These are phyloP conservation scores for Mangifera indica DNA, from an alignment of 345 rosid genomes.

Conservation along the genomic window DNA sequence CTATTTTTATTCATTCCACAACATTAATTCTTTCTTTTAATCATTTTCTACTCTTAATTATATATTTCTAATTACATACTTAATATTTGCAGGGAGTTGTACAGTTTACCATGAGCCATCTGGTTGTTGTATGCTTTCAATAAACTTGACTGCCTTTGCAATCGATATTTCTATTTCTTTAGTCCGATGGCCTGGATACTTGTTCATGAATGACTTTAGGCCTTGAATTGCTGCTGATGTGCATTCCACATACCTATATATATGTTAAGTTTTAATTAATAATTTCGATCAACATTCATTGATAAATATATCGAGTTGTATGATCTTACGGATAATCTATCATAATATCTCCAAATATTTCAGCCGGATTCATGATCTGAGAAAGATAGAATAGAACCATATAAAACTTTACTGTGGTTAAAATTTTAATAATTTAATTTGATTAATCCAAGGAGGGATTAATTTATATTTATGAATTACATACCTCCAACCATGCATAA, in stretches of 20 bases:
- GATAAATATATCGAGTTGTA: too few species aligned
- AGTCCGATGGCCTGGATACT: slow-evolving; percentile 33
- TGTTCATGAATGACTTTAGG: slow-evolving; percentile 35
- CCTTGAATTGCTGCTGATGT: slow-evolving; percentile 74
- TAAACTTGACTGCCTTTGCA: slow-evolving; percentile 44
- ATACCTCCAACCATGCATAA: slow-evolving; percentile 63
- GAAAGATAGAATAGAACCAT: neutral
- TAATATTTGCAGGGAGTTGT: too few species aligned
- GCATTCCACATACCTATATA: slow-evolving; percentile 69
- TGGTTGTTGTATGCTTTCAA: slow-evolving; percentile 44
- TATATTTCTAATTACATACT: too few species aligned
- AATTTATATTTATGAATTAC: neutral
- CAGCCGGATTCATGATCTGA: slow-evolving; percentile 71
- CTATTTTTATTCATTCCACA: slow-evolving; percentile 17
- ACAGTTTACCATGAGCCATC: slow-evolving; percentile 30
- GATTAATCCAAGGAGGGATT: neutral
- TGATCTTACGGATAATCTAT: slow-evolving; percentile 66
- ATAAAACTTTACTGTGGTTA: too few species aligned
- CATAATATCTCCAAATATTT: slow-evolving; percentile 60
- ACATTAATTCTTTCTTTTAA: too few species aligned
- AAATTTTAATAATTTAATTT: neutral
- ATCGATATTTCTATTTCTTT: slow-evolving; percentile 44
- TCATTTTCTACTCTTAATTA: too few species aligned
- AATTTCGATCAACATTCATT: too few species aligned
- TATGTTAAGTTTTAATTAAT: too few species aligned